Evolutionary conservation across 1,139 yeast species (phyloP).

Genomic region (Candida freyschussii): DNA sequence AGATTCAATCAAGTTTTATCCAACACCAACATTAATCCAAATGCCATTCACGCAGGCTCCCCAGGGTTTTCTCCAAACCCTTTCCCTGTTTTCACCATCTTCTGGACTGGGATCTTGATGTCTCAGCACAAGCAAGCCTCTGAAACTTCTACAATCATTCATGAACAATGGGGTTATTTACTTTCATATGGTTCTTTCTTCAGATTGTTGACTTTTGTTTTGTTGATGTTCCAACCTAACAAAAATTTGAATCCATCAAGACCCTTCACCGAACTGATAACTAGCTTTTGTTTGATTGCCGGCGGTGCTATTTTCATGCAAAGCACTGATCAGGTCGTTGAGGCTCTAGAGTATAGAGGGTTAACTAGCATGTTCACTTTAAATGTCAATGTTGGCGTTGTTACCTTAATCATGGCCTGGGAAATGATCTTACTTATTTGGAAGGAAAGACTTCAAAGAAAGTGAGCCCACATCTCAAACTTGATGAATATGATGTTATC

Average conservation of each 20-base stretch:
- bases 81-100: conserved; percentile 86
- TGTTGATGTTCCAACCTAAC: conserved; percentile 51
- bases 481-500: too few species aligned
- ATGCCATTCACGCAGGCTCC: conserved; percentile 38
- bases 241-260: conserved; percentile 44
- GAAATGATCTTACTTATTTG: conserved; percentile 66
- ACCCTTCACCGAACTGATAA: conserved; percentile 82
- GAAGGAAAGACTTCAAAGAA: conserved; percentile 45
- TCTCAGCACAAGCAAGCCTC: conserved; percentile 90
- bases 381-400: conserved; percentile 75
- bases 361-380: conserved; percentile 86
- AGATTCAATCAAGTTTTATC: conserved; percentile 30
- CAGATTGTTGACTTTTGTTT: conserved; percentile 62
- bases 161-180: conserved; percentile 87
- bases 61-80: conserved; percentile 88
- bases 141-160: conserved; percentile 68
- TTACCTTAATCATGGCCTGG: conserved; percentile 88
- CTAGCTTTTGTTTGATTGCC: conserved; percentile 70
- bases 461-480: too few species aligned
- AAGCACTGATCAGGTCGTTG: conserved; percentile 79
- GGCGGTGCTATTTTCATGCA: conserved; percentile 95
- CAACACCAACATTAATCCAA: conserved; percentile 23
- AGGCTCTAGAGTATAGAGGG: conserved; percentile 81
- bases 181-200: conserved; percentile 74
- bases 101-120: conserved; percentile 97